Percentiles rank a stretch among this genome's conserved stretches.
These are phyloP conservation scores for Aspergillus novofumigatus DNA, from an alignment of 2,329 filamentous ascomycete genomes.

Conservation along the genomic window DNA sequence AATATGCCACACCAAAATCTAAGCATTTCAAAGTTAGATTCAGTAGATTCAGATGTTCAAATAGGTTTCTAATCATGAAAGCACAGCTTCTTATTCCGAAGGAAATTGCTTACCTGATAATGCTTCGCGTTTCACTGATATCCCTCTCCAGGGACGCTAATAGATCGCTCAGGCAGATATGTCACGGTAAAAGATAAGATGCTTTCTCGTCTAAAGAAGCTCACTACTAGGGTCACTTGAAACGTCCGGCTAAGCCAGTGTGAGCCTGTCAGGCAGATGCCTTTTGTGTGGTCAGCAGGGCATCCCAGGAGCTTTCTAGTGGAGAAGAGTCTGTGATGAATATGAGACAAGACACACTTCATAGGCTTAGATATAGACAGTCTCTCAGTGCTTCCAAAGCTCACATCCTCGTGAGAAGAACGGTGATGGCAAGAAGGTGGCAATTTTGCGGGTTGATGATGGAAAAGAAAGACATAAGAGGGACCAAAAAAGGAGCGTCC, in stretches of 20 bases:
- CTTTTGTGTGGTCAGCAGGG: not conserved
- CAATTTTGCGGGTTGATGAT: not conserved
- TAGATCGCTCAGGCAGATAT: not conserved
- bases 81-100: not conserved
- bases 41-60: not conserved
- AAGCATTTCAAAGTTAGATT: conserved; percentile 3
- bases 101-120: conserved; percentile 5
- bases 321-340: not conserved
- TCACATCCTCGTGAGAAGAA: not conserved
- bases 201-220: not conserved
- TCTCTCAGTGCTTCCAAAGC: not conserved
- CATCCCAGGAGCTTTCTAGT: not conserved
- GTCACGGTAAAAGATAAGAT: not conserved
- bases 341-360: not conserved
- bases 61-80: not conserved
- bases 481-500: not conserved
- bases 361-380: not conserved
- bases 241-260: not conserved
- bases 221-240: not conserved
- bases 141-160: conserved; percentile 3
- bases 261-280: not conserved
- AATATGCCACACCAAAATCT: conserved; percentile 9
- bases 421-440: not conserved
- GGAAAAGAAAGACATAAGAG: not conserved
- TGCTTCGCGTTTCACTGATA: conserved; percentile 1